Base-by-base conservation (phyloP, 2,329 filamentous ascomycete genomes). In the Elsinoe arachidis region DNA sequence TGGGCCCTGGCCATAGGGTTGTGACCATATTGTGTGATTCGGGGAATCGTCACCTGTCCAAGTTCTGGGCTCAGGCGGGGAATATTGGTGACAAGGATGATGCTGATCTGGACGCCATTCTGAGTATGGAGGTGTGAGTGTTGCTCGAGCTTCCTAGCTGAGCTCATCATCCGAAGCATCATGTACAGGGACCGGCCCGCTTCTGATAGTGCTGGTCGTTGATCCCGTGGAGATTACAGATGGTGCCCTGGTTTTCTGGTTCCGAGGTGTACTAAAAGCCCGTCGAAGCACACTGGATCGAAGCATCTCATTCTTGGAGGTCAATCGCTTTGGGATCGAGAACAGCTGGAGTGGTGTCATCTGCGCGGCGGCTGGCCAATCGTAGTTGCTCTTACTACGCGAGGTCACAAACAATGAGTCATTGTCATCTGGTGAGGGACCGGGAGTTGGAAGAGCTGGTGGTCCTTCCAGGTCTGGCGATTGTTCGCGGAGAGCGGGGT, bases 21-120 rank as follows among this genome's bases (percentile, higher is more conserved):
- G 87, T 91, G n/a, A 93, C 89, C 0, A 77, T 95, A n/a, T 73
- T 93, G 6, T 93, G 88, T 70, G 89, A 95, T 72, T 83, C 64
- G 23, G 70, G 89, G n/a, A 84, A 84, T 9, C 79, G 89, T 62
- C 88, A 93, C 70, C 71, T 93, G 54, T 90, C 86, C 73, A 92
- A 91, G 71, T 91, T 95, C 68, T 93, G 87, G 86, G 87, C 85
- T 66, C 77, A 80, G 61, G 82, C 89, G 55, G 85, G 82, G 19
- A 80, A 84, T 54, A 76, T 87, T 69, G 86, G 84, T 21, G 75
- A 71, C 6, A 69, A 72, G 35, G 71, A 71, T 54, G 76, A 74
- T 30, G 70, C 72, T 2, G 62, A 47, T 14, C 72, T 88, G 19
- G 83, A 87, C 60, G 74, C 80, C 30, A 82, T 86, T 46, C 70